Evolutionary conservation across 106 monocot species (phyloP), one percentile per base, ranked within the genome.

Genomic region (Chionographis japonica): DNA sequence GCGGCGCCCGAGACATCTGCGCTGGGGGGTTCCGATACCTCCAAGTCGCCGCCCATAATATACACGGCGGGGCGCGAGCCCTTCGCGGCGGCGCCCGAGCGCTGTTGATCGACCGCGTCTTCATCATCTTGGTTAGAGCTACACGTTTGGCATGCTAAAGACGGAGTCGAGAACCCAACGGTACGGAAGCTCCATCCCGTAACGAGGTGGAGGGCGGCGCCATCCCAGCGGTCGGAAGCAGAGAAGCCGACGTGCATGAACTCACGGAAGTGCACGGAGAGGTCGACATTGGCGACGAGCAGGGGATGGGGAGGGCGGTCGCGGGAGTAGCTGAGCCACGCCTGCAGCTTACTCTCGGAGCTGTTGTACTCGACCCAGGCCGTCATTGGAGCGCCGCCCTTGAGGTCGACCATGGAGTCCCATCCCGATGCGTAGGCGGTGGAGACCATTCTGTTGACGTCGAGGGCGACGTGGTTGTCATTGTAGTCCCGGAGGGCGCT

Each of bases 381-480:
- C 51, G 72, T 77, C 49, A 82, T 73, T 6, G 72, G 67, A 2
- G 27, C n/a, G 2, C 77, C 68, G 10, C 4, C 42, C 69, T 68
- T 67, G 62, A 82, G 72, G 60, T 82, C 63, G 56, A 82, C 52
- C 10, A 52, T 17, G 13, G 75, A 58, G 1, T 10, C 3, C 19
- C 37, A 40, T 6, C 50, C 60, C 16, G 58, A 60, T 10, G 63
- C 76, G 19, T 66, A 54, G 20, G 70, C 57, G 56, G 62, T 15
- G 62, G 82, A 82, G 40, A 68, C 67, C 58, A 73, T 71, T 62
- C 66, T 58, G 18, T 61, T 61, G 41, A 61, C 60, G 61, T 82
- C 82, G 51, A 82, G 8, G 20, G 66, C 82, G 9, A 82, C 77
- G 52, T 82, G 82, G 77, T 82, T 73, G 56, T 41, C 70, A 61